A percentile compares a stretch with the other conserved stretches of the same genome.
phyloP scores from a whole-genome alignment of 2,329 filamentous ascomycete genomes.

The Fusarium napiforme region DNA sequence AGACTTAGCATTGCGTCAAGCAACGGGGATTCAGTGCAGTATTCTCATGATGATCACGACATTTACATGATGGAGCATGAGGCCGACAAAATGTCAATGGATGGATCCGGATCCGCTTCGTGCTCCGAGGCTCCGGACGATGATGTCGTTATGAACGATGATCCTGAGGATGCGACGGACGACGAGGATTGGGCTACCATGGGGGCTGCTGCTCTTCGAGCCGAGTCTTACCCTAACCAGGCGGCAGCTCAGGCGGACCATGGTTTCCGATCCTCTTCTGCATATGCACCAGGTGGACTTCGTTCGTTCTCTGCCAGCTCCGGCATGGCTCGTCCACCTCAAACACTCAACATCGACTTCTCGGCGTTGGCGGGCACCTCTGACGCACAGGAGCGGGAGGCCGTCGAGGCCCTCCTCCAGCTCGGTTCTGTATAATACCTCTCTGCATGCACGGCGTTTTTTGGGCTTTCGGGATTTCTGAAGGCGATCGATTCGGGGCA shows the following conservation, averaged over 20 bases:
- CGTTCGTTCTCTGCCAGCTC: slow-evolving; percentile 62
- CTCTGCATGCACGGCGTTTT: slow-evolving; percentile 67
- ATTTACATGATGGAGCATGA: slow-evolving; percentile 82
- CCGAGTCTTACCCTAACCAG: slow-evolving; percentile 69
- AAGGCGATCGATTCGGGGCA: slow-evolving; percentile 41
- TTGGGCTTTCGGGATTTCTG: slow-evolving; percentile 36
- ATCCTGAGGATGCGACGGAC: slow-evolving; percentile 88
- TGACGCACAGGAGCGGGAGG: slow-evolving; percentile 81
- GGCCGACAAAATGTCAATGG: slow-evolving; percentile 94
- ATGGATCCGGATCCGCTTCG: slow-evolving; percentile 75
- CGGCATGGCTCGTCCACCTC: slow-evolving; percentile 65
- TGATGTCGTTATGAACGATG: slow-evolving; percentile 74
- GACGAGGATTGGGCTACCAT: slow-evolving; percentile 96
- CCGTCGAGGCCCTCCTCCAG: slow-evolving; percentile 81
- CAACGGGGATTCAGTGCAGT: slow-evolving; percentile 77
- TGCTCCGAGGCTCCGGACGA: slow-evolving; percentile 80
- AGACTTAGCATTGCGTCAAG: slow-evolving; percentile 67
- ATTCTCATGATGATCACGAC: slow-evolving; percentile 74
- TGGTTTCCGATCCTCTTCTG: slow-evolving; percentile 54
- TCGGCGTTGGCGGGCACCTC: slow-evolving; percentile 62
- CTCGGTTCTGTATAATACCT: slow-evolving; percentile 80
- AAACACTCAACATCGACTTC: slow-evolving; percentile 63
- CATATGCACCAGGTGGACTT: slow-evolving; percentile 59
- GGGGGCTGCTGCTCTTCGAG: slow-evolving; percentile 84
- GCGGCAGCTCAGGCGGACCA: slow-evolving; percentile 65